These are phyloP conservation scores for Neofusicoccum sp. DNA, from an alignment of 2,329 filamentous ascomycete genomes.

Conservation along the genomic window DNA sequence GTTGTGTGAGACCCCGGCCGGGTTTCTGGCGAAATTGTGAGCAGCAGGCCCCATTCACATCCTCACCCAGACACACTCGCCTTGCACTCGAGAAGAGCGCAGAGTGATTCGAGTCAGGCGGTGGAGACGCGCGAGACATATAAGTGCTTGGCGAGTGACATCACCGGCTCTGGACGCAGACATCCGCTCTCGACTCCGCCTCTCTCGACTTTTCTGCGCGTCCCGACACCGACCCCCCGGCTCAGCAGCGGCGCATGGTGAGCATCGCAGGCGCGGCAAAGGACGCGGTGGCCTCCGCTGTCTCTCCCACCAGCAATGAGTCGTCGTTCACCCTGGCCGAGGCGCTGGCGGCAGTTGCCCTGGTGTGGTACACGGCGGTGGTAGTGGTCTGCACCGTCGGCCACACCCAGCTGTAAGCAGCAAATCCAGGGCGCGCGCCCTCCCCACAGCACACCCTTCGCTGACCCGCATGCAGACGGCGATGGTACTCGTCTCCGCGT, in stretches of 20 bases:
- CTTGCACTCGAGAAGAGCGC: too few relatives aligned
- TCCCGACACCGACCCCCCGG: not conserved
- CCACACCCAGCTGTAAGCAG: conserved; percentile 57
- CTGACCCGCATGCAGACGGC: conserved; percentile 45
- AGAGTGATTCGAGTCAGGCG: not conserved
- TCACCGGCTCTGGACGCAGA: not conserved
- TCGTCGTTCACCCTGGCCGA: conserved; percentile 31
- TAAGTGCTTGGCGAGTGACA: conserved; percentile 4
- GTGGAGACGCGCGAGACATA: not conserved
- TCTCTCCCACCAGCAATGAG: conserved; percentile 27
- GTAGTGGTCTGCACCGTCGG: conserved; percentile 58
- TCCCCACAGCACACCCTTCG: not conserved
- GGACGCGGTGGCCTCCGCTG: conserved; percentile 13
- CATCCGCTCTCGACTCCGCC: conserved; percentile 4
- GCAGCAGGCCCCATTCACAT: not conserved
- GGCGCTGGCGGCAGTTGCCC: conserved; percentile 45
- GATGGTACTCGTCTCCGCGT: conserved; percentile 51
- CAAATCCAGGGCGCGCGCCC: not conserved
- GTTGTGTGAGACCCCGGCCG: not conserved
- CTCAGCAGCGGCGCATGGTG: conserved; percentile 33
- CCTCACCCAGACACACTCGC: not conserved
- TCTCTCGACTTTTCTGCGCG: not conserved
- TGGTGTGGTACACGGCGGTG: conserved; percentile 58
- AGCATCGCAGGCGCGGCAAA: conserved; percentile 22
- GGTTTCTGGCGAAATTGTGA: not conserved